These are phyloP conservation scores for Podospora anserina DNA, from an alignment of 495 filamentous ascomycete species.

Conservation along the genomic window DNA sequence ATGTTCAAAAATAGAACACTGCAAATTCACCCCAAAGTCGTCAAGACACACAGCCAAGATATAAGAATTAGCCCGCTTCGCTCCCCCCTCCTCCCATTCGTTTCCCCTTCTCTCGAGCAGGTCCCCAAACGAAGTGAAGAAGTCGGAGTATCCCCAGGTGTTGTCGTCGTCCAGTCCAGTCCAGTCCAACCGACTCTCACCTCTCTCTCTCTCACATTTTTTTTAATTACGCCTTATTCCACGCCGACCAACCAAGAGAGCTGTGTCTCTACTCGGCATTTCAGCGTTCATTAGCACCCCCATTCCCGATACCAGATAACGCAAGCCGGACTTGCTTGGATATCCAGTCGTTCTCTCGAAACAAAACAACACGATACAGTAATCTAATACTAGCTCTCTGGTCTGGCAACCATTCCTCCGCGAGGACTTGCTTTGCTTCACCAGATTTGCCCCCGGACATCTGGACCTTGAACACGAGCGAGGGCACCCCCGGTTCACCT, in stretches of 20 bases:
- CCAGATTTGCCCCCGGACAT: conserved; percentile 27
- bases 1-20: conserved; percentile 43
- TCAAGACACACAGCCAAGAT: conserved; percentile 29
- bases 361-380: conserved; percentile 30
- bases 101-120: conserved; percentile 35
- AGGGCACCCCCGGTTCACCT: conserved; percentile 33
- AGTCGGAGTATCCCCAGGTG: conserved; percentile 44
- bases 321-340: conserved; percentile 54
- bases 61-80: conserved; percentile 51
- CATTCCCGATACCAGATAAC: conserved; percentile 32
- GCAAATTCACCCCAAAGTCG: conserved; percentile 18
- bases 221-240: conserved; percentile 35
- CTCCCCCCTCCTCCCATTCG: conserved; percentile 18
- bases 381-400: conserved; percentile 42
- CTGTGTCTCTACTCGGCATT: conserved; percentile 1
- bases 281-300: conserved; percentile 14
- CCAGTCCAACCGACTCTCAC: conserved; percentile 36
- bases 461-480: conserved; percentile 40
- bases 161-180: conserved; percentile 38
- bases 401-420: conserved; percentile 31
- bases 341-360: conserved; percentile 50
- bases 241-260: conserved; percentile 37
- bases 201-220: conserved; percentile 34
- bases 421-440: conserved; percentile 13
- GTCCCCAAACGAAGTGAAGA: conserved; percentile 27